Evolutionary conservation across 2,329 filamentous ascomycete genomes (phyloP).

Genomic region (Sporothrix inflata): DNA sequence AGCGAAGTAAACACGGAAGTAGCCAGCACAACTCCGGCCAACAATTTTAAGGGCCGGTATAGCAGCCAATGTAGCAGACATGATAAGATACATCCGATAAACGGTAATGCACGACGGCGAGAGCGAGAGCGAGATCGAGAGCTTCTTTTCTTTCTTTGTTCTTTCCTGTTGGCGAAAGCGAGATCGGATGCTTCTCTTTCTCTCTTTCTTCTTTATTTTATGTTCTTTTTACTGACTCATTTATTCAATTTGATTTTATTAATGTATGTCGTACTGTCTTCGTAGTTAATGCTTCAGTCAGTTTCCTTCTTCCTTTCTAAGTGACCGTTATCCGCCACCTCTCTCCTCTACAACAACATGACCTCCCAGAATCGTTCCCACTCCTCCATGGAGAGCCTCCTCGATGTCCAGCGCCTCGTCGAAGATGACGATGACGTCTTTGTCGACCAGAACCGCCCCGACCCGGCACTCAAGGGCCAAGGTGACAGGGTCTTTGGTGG

Average conservation of each 20-base stretch:
- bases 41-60: not conserved
- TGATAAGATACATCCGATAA: not conserved
- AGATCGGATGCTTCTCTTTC: not conserved
- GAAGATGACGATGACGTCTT: not conserved
- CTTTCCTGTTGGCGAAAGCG: too few species aligned
- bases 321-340: not conserved
- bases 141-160: not conserved
- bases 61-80: too few species aligned
- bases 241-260: too few species aligned
- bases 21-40: not conserved
- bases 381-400: not conserved
- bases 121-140: not conserved
- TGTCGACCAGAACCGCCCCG: not conserved
- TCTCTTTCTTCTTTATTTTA: not conserved
- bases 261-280: not conserved
- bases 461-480: not conserved
- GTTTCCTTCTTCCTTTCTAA: too few species aligned
- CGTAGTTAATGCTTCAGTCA: too few species aligned
- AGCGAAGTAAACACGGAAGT: too few species aligned
- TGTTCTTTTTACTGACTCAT: not conserved
- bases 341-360: not conserved
- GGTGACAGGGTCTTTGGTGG: not conserved
- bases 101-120: too few species aligned
- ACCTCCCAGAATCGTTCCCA: not conserved
- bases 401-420: not conserved